A percentile compares a stretch with the other conserved stretches of the same genome.
Evolutionary conservation across 768 basidiomycete species (phyloP).

Genomic region (Tephrocybe sp.): DNA sequence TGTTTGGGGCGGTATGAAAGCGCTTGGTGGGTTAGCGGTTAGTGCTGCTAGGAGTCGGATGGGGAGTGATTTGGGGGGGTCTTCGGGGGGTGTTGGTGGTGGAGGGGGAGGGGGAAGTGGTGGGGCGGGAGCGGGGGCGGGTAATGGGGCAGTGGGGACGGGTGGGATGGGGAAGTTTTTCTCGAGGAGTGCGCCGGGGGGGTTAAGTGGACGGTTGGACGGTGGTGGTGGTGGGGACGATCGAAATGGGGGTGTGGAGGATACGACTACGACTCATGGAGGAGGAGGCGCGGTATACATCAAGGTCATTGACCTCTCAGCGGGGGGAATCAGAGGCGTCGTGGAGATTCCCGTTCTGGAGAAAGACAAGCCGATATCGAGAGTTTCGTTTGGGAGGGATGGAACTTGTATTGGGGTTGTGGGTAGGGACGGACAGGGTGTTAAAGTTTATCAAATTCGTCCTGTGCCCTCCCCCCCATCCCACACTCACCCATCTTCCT

Average conservation of each 20-base stretch:
- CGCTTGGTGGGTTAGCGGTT: conserved; percentile 59
- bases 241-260: conserved; percentile 12
- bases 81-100: conserved; percentile 1
- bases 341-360: conserved; percentile 51
- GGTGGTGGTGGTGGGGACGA: conserved; percentile 10
- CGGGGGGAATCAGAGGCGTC: conserved; percentile 29
- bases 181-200: conserved; percentile 62
- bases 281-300: conserved; percentile 3
- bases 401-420: conserved; percentile 51
- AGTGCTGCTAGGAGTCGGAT: conserved; percentile 43
- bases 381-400: conserved; percentile 49
- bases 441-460: conserved; percentile 44
- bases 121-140: conserved; percentile 21
- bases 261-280: conserved; percentile 16
- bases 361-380: conserved; percentile 44
- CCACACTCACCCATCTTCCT: not conserved
- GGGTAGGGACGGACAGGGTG: conserved; percentile 52
- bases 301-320: no score
- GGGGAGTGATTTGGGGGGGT: conserved; percentile 22
- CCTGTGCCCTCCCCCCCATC: conserved; percentile 13
- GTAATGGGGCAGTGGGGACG: no score
- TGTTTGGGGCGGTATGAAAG: conserved; percentile 62
- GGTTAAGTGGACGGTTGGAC: conserved; percentile 17
- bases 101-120: not conserved
- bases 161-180: conserved; percentile 41